Percentiles rank a stretch among this genome's conserved stretches.
These are phyloP conservation scores for Panicum virgatum DNA, from an alignment of 202 grass and related monocot genomes.

Conservation along the genomic window DNA sequence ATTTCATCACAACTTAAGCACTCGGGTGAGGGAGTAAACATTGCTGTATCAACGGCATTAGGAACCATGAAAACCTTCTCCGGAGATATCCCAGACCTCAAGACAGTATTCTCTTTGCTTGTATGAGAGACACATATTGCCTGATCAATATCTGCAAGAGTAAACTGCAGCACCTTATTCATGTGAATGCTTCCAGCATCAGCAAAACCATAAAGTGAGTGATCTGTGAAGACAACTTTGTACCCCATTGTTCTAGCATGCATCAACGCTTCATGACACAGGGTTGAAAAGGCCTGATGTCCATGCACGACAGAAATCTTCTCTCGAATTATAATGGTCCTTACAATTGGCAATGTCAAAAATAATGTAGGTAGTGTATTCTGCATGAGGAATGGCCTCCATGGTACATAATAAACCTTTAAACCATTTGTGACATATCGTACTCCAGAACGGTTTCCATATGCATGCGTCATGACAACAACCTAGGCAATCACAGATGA, in stretches of 20 bases:
- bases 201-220: conserved; percentile 91
- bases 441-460: conserved; percentile 86
- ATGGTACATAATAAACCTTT: conserved; percentile 96
- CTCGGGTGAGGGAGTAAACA: conserved; percentile 73
- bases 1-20: conserved; percentile 76
- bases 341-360: conserved; percentile 73
- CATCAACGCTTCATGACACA: conserved; percentile 89
- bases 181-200: conserved; percentile 96
- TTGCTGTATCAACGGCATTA: conserved; percentile 95
- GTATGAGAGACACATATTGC: conserved; percentile 96
- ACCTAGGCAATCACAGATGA: conserved; percentile 53
- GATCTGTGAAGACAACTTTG: conserved; percentile 89
- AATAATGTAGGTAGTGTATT: conserved; percentile 88
- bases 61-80: conserved; percentile 90
- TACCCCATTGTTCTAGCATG: conserved; percentile 95
- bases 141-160: conserved; percentile 87
- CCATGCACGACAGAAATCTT: conserved; percentile 90
- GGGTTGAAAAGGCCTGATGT: conserved; percentile 91
- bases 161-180: conserved; percentile 98
- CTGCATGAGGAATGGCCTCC: conserved; percentile 93
- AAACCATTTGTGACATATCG: conserved; percentile 86
- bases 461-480: conserved; percentile 90
- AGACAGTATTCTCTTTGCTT: conserved; percentile 96
- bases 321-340: conserved; percentile 78
- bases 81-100: conserved; percentile 85